Base-by-base conservation (phyloP, 2,329 filamentous ascomycete genomes). In the Neonectria coccinea region DNA sequence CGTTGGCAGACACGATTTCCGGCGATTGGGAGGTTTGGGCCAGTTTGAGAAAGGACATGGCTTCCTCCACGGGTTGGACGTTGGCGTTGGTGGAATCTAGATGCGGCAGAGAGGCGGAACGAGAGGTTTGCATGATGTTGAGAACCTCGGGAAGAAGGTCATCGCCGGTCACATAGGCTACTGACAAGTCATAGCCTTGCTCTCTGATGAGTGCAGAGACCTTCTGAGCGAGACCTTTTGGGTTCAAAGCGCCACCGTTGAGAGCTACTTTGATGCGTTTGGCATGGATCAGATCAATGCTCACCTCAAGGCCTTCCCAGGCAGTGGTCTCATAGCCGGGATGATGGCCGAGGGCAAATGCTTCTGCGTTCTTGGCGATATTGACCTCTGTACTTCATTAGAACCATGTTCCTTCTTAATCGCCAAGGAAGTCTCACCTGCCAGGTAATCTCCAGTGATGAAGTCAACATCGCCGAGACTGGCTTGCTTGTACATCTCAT, bases 221-320 rank as follows among this genome's bases (percentile, higher is more conserved):
- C 47, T 68, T 73, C 55, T 82, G 69, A 0, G 84, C 84, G 16
- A 89, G 70, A 0, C 82, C 84, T 61, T 79, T 79, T 0, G 87
- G 87, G 61, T 88, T 85, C 16, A 85, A 79, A 2, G 82, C 84
- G 1, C 87, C 87, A 2, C 86, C 86, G 67, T 89, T 88, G 59
- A 87, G 78, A 39, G 87, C 78, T 12, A 88, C 78, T 64, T 85
- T 86, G 75, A 88, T 88, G 0, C 79, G 71, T 64, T 85, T 82
- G 53, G 82, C 75, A 2, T 72, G 63, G 14, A 76, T 79, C 74
- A 65, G 85, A 18, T 74, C 68, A 3, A 77, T 58, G 0, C 74
- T 68, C 65, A 69, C 62, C 22, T 65, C 52, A 33, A 76, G 59
- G 4, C 75, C 75, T 12, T 70, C 68, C 33, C 71, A 64, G 2